phyloP scores from a whole-genome alignment of 441 rosid genomes.

The Euphorbia schlechtendalii region DNA sequence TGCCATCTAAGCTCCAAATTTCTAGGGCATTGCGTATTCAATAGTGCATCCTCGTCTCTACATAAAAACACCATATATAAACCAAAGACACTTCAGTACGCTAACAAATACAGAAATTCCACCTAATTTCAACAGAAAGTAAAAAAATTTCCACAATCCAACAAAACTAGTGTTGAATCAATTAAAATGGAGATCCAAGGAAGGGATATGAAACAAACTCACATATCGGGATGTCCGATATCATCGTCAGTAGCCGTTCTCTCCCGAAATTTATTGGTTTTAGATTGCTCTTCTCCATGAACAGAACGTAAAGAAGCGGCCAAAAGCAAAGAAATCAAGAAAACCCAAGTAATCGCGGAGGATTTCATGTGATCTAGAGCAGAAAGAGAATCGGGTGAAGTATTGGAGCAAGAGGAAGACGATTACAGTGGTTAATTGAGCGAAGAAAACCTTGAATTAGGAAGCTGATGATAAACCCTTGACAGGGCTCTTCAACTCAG shows the following conservation, averaged over 20 bases:
- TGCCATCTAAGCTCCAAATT: constrained; percentile 98
- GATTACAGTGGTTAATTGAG: background rate
- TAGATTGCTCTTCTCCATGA: constrained; percentile 39
- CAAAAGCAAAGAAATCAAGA: constrained; percentile 42
- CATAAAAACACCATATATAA: constrained; percentile 14
- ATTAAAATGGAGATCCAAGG: constrained; percentile 6
- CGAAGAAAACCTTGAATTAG: background rate
- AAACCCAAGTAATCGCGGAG: constrained; percentile 20
- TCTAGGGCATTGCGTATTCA: constrained; percentile 91
- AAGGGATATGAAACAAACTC: constrained; percentile 22
- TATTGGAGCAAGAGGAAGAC: background rate
- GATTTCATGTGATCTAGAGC: constrained; percentile 20
- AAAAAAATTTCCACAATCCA: background rate
- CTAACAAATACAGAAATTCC: background rate
- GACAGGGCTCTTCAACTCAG: background rate
- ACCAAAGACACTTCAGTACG: constrained; percentile 1
- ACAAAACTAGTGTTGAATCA: background rate
- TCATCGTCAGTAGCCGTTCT: constrained; percentile 80
- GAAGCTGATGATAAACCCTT: constrained; percentile 12
- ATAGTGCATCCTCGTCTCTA: constrained; percentile 86
- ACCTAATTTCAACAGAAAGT: background rate
- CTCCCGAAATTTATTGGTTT: constrained; percentile 66
- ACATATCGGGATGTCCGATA: constrained; percentile 69
- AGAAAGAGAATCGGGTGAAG: background rate
- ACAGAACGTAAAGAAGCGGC: constrained; percentile 21